Base-by-base conservation (phyloP, 345 rosid genomes). In the Salix koriyanagi region DNA sequence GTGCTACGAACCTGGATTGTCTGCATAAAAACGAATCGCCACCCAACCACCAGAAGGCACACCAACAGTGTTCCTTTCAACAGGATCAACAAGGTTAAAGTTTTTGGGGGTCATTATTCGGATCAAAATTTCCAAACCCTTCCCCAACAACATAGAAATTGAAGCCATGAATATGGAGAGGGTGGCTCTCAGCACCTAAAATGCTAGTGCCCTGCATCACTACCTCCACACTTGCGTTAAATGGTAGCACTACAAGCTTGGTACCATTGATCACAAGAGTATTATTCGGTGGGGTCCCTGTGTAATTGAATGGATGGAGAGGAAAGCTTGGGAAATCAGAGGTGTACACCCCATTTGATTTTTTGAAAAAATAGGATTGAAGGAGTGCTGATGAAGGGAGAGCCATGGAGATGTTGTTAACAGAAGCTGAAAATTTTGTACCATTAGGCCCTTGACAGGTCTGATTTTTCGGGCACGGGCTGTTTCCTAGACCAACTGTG, bases 191-290 rank as follows among this genome's bases (percentile, higher is more conserved):
- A 23, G 86, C 84, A 61, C 91, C 93, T 58, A 89, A 52, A 48
- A 94, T 88, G 75, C 89, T 91, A n/a, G 97, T 91, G 67, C 74
- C 96, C 50, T 94, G 98, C 81, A 92, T n/a, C 42, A 92, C 90
- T 23, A 91, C 56, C 75, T 94, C 96, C 21, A 89, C 91, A n/a
- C 82, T 88, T 12, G 94, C 80, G 70, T 88, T 87, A 77, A 87
- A 92, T 39, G 87, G 86, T 34, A 94, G 75, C 58, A 88, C 94
- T 69, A 80, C 82, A 32, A 73, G 75, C 76, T 85, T 92, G 19
- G 97, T 92, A 5, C 90, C 93, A 11, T 82, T 87, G 42, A 67
- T 65, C 61, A 90, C 93, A 65, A 75, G 69, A 12, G 90, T 90
- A 79, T 87, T 89, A 72, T 89, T 92, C 4, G 96, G 93, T 16